phyloP scores from a whole-genome alignment of 2,329 filamentous ascomycete genomes.

The Metarhizium sp. region DNA sequence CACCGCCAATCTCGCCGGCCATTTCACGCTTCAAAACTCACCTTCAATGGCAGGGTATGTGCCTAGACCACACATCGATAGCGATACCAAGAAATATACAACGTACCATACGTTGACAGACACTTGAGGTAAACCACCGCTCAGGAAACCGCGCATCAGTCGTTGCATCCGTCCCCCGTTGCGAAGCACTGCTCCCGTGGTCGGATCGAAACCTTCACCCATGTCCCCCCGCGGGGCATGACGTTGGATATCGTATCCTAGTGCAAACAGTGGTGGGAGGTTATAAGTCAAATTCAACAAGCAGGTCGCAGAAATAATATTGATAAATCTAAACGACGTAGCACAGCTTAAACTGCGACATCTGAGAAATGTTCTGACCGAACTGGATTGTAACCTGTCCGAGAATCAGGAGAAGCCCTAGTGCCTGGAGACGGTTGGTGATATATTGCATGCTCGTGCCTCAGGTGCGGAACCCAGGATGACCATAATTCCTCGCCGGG shows the following conservation, averaged over 20 bases:
- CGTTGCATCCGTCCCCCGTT: conserved; percentile 3
- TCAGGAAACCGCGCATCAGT: neutral
- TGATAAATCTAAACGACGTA: conserved; percentile 39
- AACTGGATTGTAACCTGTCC: conserved; percentile 42
- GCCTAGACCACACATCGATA: conserved; percentile 8
- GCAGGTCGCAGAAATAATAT: conserved; percentile 42
- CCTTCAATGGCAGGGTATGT: conserved; percentile 9
- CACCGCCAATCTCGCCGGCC: neutral
- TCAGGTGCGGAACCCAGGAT: conserved; percentile 37
- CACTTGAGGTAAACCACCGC: conserved; percentile 3
- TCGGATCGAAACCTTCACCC: conserved; percentile 11
- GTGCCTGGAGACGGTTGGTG: conserved; percentile 37
- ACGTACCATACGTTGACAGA: conserved; percentile 6
- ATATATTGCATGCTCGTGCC: conserved; percentile 33
- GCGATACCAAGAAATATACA: conserved; percentile 8
- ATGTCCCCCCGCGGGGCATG: conserved; percentile 8
- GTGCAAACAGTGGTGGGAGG: conserved; percentile 33
- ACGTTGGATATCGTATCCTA: conserved; percentile 11
- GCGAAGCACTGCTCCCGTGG: neutral
- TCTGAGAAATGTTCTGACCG: conserved; percentile 44
- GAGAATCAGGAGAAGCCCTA: conserved; percentile 41
- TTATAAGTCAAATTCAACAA: conserved; percentile 52
- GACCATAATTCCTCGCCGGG: conserved; percentile 36
- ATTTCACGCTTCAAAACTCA: neutral
- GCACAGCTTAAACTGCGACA: conserved; percentile 30